Evolutionary conservation across 345 rosid species (phyloP).

Genomic region (Brassica rapa): DNA sequence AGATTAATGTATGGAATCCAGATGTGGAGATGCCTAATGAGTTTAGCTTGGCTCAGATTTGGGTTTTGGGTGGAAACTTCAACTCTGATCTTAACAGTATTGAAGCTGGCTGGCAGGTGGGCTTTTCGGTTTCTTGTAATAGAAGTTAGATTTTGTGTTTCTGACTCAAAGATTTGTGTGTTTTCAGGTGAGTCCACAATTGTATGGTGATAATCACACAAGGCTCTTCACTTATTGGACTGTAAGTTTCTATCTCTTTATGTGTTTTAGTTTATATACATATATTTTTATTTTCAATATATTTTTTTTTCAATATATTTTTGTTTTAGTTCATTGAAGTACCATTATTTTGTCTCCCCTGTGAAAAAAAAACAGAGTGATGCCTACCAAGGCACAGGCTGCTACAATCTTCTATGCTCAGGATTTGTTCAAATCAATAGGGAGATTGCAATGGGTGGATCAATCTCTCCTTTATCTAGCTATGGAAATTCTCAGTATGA

Average conservation of each 20-base stretch:
- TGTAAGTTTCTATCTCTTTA: slow-evolving; percentile 45
- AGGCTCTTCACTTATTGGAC: slow-evolving; percentile 87
- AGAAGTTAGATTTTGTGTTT: background rate
- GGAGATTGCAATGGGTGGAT: slow-evolving; percentile 78
- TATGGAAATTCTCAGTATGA: slow-evolving; percentile 61
- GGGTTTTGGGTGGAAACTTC: slow-evolving; percentile 75
- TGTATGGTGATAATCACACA: slow-evolving; percentile 64
- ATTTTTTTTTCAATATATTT: background rate
- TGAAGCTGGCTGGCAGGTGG: slow-evolving; percentile 84
- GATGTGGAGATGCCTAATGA: slow-evolving; percentile 65
- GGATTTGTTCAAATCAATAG: slow-evolving; percentile 75
- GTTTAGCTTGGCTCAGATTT: slow-evolving; percentile 71
- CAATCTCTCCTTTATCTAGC: slow-evolving; percentile 65
- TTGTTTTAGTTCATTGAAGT: background rate
- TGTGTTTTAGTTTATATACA: background rate
- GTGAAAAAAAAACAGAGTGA: slow-evolving; percentile 52
- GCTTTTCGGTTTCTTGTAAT: background rate
- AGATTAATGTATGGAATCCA: slow-evolving; percentile 76
- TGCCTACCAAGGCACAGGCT: slow-evolving; percentile 82
- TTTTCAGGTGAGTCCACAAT: slow-evolving; percentile 68
- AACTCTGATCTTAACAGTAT: slow-evolving; percentile 71
- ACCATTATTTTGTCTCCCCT: slow-evolving; percentile 6
- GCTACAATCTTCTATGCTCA: slow-evolving; percentile 71
- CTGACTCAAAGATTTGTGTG: background rate
- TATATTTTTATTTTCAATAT: too few species aligned